Conservation (phyloP, 2,329 filamentous ascomycete species). For the Aphanocladium album region DNA sequence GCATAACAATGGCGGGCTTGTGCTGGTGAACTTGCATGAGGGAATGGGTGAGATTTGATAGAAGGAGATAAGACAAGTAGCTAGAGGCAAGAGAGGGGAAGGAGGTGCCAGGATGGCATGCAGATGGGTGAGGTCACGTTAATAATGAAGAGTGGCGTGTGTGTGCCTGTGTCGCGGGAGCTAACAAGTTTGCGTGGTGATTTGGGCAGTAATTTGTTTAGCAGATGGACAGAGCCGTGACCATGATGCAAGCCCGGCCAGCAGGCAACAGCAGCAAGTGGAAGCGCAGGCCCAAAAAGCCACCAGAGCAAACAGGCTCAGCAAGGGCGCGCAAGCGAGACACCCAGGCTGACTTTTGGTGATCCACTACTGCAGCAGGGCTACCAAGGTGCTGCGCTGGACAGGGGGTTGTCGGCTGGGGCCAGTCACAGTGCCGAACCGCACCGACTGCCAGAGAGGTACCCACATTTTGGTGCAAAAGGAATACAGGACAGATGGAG, state of each 20-base stretch:
- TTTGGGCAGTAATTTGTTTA: no score
- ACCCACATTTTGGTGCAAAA: no score
- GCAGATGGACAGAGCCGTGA: no score
- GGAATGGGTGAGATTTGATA: background rate
- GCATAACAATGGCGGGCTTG: background rate
- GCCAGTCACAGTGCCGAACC: background rate
- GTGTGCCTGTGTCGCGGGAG: no score
- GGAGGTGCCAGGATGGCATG: background rate
- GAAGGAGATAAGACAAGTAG: background rate
- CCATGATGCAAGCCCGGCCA: no score
- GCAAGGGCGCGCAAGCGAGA: background rate
- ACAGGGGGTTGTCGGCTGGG: conserved; percentile 4
- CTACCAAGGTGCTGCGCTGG: background rate
- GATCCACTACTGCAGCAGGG: conserved; percentile 8
- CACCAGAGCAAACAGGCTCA: no score
- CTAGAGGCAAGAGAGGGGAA: background rate
- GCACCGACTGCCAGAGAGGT: background rate
- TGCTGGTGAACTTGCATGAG: background rate
- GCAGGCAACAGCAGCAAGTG: no score
- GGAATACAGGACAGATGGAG: no score
- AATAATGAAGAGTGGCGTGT: background rate
- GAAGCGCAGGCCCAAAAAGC: no score
- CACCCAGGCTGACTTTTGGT: background rate
- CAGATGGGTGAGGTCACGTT: background rate
- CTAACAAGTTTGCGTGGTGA: background rate